Base-by-base conservation (phyloP, 306 rosid genomes). In the Cercis canadensis region DNA sequence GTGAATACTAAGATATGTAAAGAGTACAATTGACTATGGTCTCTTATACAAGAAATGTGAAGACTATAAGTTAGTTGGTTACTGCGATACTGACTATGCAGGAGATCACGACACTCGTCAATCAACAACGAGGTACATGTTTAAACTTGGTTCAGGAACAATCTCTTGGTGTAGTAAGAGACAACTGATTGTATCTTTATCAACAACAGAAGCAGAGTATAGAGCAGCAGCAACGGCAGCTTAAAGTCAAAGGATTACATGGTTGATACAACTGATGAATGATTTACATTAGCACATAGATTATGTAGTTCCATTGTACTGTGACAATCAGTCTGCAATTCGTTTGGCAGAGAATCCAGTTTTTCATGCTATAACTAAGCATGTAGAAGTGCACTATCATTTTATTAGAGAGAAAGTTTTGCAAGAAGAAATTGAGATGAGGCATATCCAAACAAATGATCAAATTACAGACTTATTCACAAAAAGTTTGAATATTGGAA, bases 151-250 rank as follows among this genome's bases (percentile, higher is more conserved):
- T 0, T 56, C 11, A 1, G 31, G 56, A 47, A 10, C 18, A 7
- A 8, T 75, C 9, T 75, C 57, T 21, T 58, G 56, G 80, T 50
- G 57, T n/a, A 75, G 47, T 13, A 75, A 75, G 5, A 59, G 57
- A 60, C 69, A 59, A 52, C 67, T 47, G 3, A 67, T 2, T 4
- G 17, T 57, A 9, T 51, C 69, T 1, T 24, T 76, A 3, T 76
- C 15, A 19, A 76, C 37, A 0, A 67, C 50, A 15, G 5, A 76
- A 21, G 52, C 1, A 12, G 14, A 66, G 3, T 57, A 73, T 63
- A 4, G 37, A 46, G 53, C 0, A 21, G 46, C 16, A 19, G 4
- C 24, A 3, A 34, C 49, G 49, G 40, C 51, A 32, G 11, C 69
- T 14, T 29, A n/a, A n/a, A n/a, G n/a, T n/a, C n/a, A n/a, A 58